phyloP scores from a whole-genome alignment of 2,329 filamentous ascomycete genomes.

The Cladosporium austrohemisphaericum region DNA sequence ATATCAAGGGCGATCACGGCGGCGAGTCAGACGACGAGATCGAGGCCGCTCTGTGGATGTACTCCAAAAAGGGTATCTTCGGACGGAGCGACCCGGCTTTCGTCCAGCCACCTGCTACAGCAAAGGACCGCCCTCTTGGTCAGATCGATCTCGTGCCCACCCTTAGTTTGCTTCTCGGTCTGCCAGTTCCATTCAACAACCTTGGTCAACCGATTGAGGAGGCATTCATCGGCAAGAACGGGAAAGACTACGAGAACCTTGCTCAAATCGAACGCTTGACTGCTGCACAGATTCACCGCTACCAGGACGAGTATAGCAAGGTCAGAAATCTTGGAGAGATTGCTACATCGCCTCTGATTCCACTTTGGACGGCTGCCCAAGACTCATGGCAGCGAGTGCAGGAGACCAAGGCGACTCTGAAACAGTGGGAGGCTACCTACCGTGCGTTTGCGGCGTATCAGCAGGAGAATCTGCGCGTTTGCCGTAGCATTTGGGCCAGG shows the following conservation, averaged over 20 bases:
- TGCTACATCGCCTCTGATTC: constrained; percentile 49
- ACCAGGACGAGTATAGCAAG: constrained; percentile 77
- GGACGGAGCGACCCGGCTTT: constrained; percentile 66
- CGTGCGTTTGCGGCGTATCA: constrained; percentile 70
- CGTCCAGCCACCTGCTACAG: constrained; percentile 59
- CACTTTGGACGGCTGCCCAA: constrained; percentile 59
- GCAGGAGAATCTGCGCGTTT: constrained; percentile 70
- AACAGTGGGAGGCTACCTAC: constrained; percentile 42
- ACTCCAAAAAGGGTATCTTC: constrained; percentile 82
- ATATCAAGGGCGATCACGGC: constrained; percentile 94
- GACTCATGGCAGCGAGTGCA: constrained; percentile 48
- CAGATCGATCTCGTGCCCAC: constrained; percentile 97
- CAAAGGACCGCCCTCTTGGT: constrained; percentile 68
- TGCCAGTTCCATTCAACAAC: constrained; percentile 95
- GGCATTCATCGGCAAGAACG: constrained; percentile 71
- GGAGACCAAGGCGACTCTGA: constrained; percentile 36
- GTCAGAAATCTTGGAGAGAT: constrained; percentile 66
- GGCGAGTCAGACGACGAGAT: constrained; percentile 96
- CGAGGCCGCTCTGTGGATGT: constrained; percentile 96
- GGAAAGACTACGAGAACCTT: constrained; percentile 71
- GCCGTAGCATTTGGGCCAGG: constrained; percentile 81
- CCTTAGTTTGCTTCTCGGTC: constrained; percentile 76
- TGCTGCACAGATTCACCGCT: constrained; percentile 81
- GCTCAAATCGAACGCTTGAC: constrained; percentile 72
- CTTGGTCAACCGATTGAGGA: constrained; percentile 90